These are phyloP conservation scores for Scheffersomyces illinoinensis DNA, from an alignment of 1,139 yeast genomes.

Conservation along the genomic window DNA sequence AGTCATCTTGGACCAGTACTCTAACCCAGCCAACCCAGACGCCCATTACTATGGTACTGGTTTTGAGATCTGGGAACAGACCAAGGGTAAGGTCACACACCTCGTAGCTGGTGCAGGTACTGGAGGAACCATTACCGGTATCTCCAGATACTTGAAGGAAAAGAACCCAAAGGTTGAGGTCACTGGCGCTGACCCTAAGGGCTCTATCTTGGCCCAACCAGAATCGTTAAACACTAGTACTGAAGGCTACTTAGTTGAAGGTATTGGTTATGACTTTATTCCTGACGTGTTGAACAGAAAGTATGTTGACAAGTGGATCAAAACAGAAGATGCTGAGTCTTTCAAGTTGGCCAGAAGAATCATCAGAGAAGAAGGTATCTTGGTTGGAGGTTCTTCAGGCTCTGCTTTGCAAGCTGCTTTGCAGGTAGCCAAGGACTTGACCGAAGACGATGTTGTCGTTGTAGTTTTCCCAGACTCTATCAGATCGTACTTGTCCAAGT, in stretches of 20 bases:
- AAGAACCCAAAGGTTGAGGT: slow-evolving; percentile 62
- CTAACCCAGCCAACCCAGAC: slow-evolving; percentile 74
- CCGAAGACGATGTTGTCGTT: slow-evolving; percentile 75
- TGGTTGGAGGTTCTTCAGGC: slow-evolving; percentile 90
- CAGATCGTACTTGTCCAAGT: slow-evolving; percentile 84
- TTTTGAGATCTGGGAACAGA: slow-evolving; percentile 82
- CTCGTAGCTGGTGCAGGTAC: slow-evolving; percentile 92
- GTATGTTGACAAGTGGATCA: slow-evolving; percentile 76
- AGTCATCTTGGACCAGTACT: slow-evolving; percentile 82
- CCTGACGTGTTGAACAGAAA: slow-evolving; percentile 77
- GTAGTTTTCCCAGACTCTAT: slow-evolving; percentile 87
- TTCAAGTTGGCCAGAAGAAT: slow-evolving; percentile 81
- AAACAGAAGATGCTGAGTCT: slow-evolving; percentile 82
- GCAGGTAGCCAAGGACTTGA: slow-evolving; percentile 65
- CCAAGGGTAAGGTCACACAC: slow-evolving; percentile 70
- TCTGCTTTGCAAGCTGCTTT: slow-evolving; percentile 82
- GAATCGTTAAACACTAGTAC: slow-evolving; percentile 64
- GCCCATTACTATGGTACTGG: slow-evolving; percentile 90
- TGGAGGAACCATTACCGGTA: slow-evolving; percentile 83
- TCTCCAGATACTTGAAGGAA: slow-evolving; percentile 74
- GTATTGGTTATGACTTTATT: slow-evolving; percentile 87
- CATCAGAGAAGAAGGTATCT: slow-evolving; percentile 81
- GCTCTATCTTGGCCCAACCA: slow-evolving; percentile 83
- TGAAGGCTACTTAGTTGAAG: slow-evolving; percentile 79
- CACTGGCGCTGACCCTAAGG: slow-evolving; percentile 85